Evolutionary conservation across 2,329 filamentous ascomycete species (phyloP), one percentile per base, ranked within the genome.

Genomic region (Orbilia quercus): DNA sequence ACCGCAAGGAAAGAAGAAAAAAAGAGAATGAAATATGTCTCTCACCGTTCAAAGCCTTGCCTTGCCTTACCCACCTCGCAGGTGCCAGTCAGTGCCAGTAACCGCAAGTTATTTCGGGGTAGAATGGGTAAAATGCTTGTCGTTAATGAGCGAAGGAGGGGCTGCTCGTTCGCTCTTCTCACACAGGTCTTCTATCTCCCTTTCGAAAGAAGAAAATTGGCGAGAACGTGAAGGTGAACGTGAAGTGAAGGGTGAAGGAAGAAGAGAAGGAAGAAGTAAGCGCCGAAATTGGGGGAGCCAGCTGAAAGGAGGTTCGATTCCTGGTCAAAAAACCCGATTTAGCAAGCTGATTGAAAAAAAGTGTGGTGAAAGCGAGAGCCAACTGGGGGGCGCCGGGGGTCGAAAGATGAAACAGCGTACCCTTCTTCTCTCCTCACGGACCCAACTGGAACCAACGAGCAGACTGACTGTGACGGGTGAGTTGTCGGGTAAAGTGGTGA

Each of bases 281-380:
- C 69, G 69, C 69, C 69, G 60, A 73, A 73, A 73, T 62, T 66
- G 55, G 58, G 60, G 51, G 66, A 62, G 67, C 67, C 47, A 73
- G 69, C 60, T 73, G 69, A 73, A 72, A 73, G 69, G 69, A 65
- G 62, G 69, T 45, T 40, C n/a, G 69, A 62, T 64, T 66, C 69
- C 69, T 73, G 60, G 69, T 57, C 59, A 65, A 42, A 44, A 72
- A 31, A 47, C 69, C 69, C 69, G 55, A 73, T 73, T 62, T 51
- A 73, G 69, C 54, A 73, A 73, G 69, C 69, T 73, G 69, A 73
- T 73, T 73, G 69, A 73, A 59, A n/a, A n/a, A n/a, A 38, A 62
- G 38, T 59, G 55, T 59, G 60, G 47, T 60, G 54, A 66, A 59
- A 66, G 69, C 38, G 40, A 58, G 53, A 62, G 42, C 47, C 44